Percentiles rank a stretch among this genome's conserved stretches.
Conservation (phyloP, 371 early-diverging fungal species). For the Mucor piriformis region DNA sequence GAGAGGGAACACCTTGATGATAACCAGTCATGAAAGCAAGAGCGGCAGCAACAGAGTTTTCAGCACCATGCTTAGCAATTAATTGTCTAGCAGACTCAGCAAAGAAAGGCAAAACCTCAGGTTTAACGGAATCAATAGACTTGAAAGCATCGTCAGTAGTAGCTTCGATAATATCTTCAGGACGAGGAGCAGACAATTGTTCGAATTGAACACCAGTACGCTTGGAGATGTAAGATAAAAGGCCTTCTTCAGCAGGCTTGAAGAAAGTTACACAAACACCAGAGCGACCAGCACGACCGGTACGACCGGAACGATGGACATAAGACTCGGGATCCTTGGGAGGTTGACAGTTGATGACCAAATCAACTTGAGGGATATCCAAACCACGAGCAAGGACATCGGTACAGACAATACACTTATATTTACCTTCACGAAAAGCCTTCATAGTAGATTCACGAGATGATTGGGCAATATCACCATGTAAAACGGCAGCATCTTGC, state of each 20-base stretch:
- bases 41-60: conserved; percentile 79
- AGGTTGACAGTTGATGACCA: conserved; percentile 97
- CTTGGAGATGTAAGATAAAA: conserved; percentile 73
- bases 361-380: conserved; percentile 96
- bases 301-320: conserved; percentile 98
- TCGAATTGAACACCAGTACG: conserved; percentile 82
- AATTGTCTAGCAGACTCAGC: conserved; percentile 70
- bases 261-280: conserved; percentile 94
- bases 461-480: conserved; percentile 93
- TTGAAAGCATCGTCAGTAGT: conserved; percentile 76
- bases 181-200: conserved; percentile 84
- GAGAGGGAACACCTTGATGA: conserved; percentile 75
- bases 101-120: conserved; percentile 78
- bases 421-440: conserved; percentile 86
- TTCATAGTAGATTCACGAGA: conserved; percentile 87
- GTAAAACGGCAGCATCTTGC: conserved; percentile 85
- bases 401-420: conserved; percentile 88
- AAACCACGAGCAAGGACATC: conserved; percentile 97
- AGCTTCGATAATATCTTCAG: conserved; percentile 82
- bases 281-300: conserved; percentile 92
- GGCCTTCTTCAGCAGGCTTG: conserved; percentile 82
- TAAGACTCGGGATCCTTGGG: conserved; percentile 94
- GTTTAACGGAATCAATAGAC: conserved; percentile 69
- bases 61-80: conserved; percentile 65
- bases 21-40: conserved; percentile 87